Evolutionary conservation across 2,329 filamentous ascomycete species (phyloP), one percentile per base, ranked within the genome.

Genomic region (Trichoderma semiorbis): DNA sequence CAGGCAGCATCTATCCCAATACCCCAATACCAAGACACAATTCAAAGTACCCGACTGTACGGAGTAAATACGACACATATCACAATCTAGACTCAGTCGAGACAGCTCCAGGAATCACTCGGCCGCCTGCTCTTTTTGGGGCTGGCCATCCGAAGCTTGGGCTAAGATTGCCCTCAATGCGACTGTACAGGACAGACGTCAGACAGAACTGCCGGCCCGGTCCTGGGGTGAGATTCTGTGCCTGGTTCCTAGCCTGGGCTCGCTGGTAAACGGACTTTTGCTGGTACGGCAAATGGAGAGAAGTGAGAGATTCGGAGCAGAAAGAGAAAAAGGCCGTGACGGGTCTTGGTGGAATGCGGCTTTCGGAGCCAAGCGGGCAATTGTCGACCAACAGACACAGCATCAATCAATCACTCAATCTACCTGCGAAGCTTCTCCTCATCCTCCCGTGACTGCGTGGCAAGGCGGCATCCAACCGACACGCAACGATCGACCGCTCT

Each of bases 51-150:
- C 18, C 39, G 39, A 43, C 16, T 43, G 39, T 43, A 43, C 39
- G 36, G 36, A 43, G 16, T n/a, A 50, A 50, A 50, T 50, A 50
- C 43, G 43, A 50, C n/a, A 21, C n/a, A 12, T 36, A 36, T 18
- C n/a, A 36, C 3, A 21, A 61, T 21, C 50, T 57, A 53, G 47
- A 28, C 50, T 67, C 43, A 24, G 21, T 67, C 43, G 64, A 39
- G 28, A 24, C 63, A 50, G 16, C 26, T 50, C 43, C 43, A 50
- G 43, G 43, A 50, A 50, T n/a, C 50, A 61, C n/a, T 50, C 68
- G 68, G 47, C 34, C 58, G 50, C 69, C 61, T 71, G 69, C 69
- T 71, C 61, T n/a, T 65, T 71, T 65, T 70, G 58, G 69, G 61
- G 69, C 32, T 64, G 61, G 69, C 68, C 47, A 57, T 55, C 68